These are phyloP conservation scores for Puccinia coronata DNA, from an alignment of 1,284 basidiomycete genomes.

Conservation along the genomic window DNA sequence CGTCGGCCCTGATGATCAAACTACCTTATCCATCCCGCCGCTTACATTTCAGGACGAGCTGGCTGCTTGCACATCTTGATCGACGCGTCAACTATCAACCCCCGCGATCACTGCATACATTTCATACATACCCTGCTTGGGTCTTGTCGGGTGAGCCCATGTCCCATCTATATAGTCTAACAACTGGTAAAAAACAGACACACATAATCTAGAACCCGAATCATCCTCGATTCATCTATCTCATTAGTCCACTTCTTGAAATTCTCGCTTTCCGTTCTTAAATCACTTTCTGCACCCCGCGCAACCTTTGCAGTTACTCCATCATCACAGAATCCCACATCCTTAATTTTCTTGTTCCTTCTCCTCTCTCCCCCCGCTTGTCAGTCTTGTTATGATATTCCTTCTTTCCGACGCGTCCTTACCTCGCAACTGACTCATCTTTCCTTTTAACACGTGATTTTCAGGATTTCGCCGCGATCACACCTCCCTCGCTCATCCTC, in stretches of 20 bases:
- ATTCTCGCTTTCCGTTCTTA: neutral
- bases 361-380: neutral
- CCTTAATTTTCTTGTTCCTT: neutral
- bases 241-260: neutral
- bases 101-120: neutral
- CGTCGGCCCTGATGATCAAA: neutral
- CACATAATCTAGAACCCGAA: neutral
- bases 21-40: neutral
- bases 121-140: neutral
- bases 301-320: neutral
- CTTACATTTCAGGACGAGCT: neutral
- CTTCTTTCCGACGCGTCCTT: too few species aligned
- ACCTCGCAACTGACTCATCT: too few species aligned
- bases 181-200: neutral
- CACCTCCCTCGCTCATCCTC: neutral
- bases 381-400: neutral
- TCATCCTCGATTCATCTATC: neutral
- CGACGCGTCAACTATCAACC: neutral
- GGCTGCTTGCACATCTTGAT: neutral
- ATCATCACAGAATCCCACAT: neutral
- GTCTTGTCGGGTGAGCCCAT: neutral
- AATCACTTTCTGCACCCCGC: neutral
- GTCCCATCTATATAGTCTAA: neutral
- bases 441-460: too few species aligned
- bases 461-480: too few species aligned